Evolutionary conservation across 2,329 filamentous ascomycete genomes (phyloP).

Genomic region (Lasiodiplodia sp.): DNA sequence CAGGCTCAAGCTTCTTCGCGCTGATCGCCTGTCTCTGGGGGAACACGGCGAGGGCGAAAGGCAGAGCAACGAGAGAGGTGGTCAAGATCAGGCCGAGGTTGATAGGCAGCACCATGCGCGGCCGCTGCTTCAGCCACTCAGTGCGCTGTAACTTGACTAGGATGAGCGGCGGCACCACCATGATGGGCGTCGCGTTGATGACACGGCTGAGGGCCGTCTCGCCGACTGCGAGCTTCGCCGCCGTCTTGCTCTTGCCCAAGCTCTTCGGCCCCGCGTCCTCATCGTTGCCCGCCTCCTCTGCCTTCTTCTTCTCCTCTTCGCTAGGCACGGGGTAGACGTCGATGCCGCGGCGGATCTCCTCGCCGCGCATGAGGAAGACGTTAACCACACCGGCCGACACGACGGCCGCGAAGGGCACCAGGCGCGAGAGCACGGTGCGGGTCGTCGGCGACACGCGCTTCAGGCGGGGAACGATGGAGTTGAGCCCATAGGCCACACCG

Average conservation of each 20-base stretch:
- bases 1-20: constrained; percentile 78
- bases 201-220: constrained; percentile 93
- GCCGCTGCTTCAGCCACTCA: constrained; percentile 79
- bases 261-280: constrained; percentile 64
- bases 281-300: constrained; percentile 69
- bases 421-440: constrained; percentile 77
- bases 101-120: constrained; percentile 77
- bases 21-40: constrained; percentile 86
- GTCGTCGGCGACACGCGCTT: constrained; percentile 78
- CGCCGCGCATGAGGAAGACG: constrained; percentile 95
- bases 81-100: constrained; percentile 87
- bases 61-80: constrained; percentile 87
- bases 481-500: constrained; percentile 90
- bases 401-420: constrained; percentile 95
- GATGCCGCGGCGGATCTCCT: constrained; percentile 92
- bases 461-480: constrained; percentile 85
- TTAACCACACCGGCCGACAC: constrained; percentile 91
- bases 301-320: constrained; percentile 70
- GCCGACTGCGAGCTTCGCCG: constrained; percentile 85
- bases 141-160: constrained; percentile 85
- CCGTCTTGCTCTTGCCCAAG: constrained; percentile 86
- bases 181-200: constrained; percentile 93
- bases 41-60: constrained; percentile 88
- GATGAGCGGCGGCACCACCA: constrained; percentile 90
- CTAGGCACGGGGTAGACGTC: constrained; percentile 87